Evolutionary conservation across 768 basidiomycete genomes (phyloP), one percentile per base, ranked within the genome.

Genomic region (Pleurotus salmoneostramineus): DNA sequence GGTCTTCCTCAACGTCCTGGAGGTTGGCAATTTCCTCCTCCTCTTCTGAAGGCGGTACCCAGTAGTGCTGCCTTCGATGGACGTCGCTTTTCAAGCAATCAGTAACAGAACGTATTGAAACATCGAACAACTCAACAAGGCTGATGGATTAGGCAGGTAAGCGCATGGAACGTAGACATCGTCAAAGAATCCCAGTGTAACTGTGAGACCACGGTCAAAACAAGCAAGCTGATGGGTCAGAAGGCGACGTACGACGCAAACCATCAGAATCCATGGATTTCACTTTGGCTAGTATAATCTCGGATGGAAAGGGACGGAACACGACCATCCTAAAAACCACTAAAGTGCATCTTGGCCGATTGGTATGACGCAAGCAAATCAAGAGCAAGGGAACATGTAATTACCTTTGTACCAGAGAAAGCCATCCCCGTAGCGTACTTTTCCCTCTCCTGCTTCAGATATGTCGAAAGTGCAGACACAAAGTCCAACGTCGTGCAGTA

Each of bases 391-490:
- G 7, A 14, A 6, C 35, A 1, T 32, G 56, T 12, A 66, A 76
- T 60, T 52, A 95, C 95, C 84, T 80, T 91, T 93, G 68, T 98
- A 95, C 89, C 95, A 98, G 66, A 96, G 75, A 67, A 87, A 87
- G 0, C 96, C 96, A 70, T 99, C 96, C 0, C 96, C 95, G 65
- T 95, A 97, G 36, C 94, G 81, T 4, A 99, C 87, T 61, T 90
- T 95, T 1, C 96, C 96, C 66, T 98, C 95, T 1, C 93, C 89
- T 1, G 86, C 89, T 62, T 93, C 83, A 0, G 86, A 75, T 42
- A 99, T 73, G 69, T 98, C 96, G 60, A 94, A 97, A 0, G 94
- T 83, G 59, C 88, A 92, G 54, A 98, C 82, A 62, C 93, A 95
- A 21, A 99, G 82, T 0, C 96, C 96, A 57, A 96, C 87, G 57